These are phyloP conservation scores for Fusarium coffeatum DNA, from an alignment of 2,329 filamentous ascomycete genomes.

Conservation along the genomic window DNA sequence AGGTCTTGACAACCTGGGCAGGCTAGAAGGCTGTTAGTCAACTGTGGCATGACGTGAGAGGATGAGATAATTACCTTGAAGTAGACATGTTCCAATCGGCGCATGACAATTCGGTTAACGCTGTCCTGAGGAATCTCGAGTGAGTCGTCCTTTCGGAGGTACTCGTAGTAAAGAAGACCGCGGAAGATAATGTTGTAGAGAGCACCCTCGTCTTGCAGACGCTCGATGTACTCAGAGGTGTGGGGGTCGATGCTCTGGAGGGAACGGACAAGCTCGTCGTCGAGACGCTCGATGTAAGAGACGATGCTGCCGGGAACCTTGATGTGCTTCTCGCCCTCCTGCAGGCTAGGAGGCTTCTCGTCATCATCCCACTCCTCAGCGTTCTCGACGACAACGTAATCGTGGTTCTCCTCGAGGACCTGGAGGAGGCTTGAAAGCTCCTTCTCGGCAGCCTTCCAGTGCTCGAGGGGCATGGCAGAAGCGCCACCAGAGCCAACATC, in stretches of 20 bases:
- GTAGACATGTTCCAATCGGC: slow-evolving; percentile 95
- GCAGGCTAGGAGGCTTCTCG: slow-evolving; percentile 85
- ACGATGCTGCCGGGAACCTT: slow-evolving; percentile 94
- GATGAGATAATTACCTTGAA: slow-evolving; percentile 78
- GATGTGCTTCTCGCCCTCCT: slow-evolving; percentile 81
- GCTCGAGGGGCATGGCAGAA: slow-evolving; percentile 90
- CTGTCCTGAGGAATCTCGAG: slow-evolving; percentile 85
- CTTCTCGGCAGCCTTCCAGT: slow-evolving; percentile 94
- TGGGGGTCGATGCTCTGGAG: slow-evolving; percentile 97
- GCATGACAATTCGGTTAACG: slow-evolving; percentile 92
- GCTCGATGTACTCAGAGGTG: slow-evolving; percentile 98
- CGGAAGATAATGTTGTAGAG: slow-evolving; percentile 95
- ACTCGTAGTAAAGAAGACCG: slow-evolving; percentile 88
- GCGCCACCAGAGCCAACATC: slow-evolving; percentile 84
- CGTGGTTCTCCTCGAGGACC: slow-evolving; percentile 80
- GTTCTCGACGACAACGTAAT: slow-evolving; percentile 88
- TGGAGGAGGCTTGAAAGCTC: slow-evolving; percentile 83
- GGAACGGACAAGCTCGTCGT: slow-evolving; percentile 97
- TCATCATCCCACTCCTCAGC: slow-evolving; percentile 99
- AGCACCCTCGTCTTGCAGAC: slow-evolving; percentile 87
- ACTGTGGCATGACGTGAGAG: not conserved
- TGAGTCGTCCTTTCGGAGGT: slow-evolving; percentile 74
- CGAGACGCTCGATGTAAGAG: slow-evolving; percentile 92
- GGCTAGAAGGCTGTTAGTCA: slow-evolving; percentile 64
- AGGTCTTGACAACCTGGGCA: slow-evolving; percentile 88